Evolutionary conservation across 352 stramenopile genomes (phyloP), one percentile per base, ranked within the genome.

Genomic region (Globisporangium uncinulatum): DNA sequence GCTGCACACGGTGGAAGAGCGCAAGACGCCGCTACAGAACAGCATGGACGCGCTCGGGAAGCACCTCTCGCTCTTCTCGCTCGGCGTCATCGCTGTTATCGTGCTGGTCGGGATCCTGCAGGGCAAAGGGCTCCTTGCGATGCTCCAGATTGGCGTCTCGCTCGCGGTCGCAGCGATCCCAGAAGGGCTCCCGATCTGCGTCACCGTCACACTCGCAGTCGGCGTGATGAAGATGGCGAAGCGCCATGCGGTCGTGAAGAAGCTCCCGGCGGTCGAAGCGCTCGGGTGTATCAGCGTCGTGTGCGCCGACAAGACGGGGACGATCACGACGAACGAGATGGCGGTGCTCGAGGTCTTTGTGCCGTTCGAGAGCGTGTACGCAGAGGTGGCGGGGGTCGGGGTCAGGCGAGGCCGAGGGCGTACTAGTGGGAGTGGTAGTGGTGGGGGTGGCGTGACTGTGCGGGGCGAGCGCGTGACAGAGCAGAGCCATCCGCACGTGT

Each of bases 281-380:
- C 76, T 99, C 11, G 97, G 97, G 15, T 99, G 94, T 75, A 97
- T 90, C 29, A 95, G 83, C 0, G 88, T 97, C 5, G 98, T 98
- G 68, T 98, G 93, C 69, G 97, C 86, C 46, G 94, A 92, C 70
- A 95, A 92, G 76, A 96, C 84, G 14, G 97, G 97, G 11, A 99
- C 96, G 43, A 74, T 99, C 5, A 99, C 97, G 3, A 98, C 91
- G 19, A 99, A 99, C 76, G 86, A 99, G 76, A 99, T 99, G 97
- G 91, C 83, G 24, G 83, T 91, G 13, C 83, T 87, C 29, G 82
- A 90, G 62, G 77, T 94, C n/a, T 90, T 76, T 42, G 65, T 92
- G n/a, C 91, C 76, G 46, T 92, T 95, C 56, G 79, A 75, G 57
- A 79, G 92, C 63, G 55, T 72, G 1, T 80, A 80, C 37, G 73